These are phyloP conservation scores for Rhinocladiella similis DNA, from an alignment of 2,329 filamentous ascomycete genomes.

Conservation along the genomic window DNA sequence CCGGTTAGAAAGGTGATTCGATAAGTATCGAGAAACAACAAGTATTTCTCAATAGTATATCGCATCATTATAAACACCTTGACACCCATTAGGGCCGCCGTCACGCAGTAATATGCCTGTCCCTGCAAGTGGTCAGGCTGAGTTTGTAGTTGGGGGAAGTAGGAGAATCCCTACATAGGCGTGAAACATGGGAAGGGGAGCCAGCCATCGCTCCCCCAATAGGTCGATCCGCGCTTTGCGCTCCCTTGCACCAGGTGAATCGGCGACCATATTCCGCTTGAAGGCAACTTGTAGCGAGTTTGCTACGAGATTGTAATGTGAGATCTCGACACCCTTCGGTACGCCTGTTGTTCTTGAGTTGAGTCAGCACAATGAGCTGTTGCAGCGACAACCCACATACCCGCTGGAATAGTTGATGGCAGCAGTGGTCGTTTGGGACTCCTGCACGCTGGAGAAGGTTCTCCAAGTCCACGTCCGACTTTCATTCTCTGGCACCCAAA, in stretches of 20 bases:
- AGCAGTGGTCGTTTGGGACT: constrained; percentile 52
- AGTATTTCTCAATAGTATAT: constrained; percentile 2
- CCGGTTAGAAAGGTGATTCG: constrained; percentile 3
- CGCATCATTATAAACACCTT: constrained; percentile 12
- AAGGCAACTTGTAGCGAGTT: constrained; percentile 10
- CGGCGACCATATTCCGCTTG: too few relatives aligned
- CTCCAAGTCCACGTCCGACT: too few relatives aligned
- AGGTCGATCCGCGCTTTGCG: not conserved
- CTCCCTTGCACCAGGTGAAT: too few relatives aligned
- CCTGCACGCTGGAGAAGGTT: too few relatives aligned
- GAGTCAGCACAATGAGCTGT: too few relatives aligned
- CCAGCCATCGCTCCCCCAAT: constrained; percentile 7
- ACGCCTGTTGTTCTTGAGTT: constrained; percentile 56
- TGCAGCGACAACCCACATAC: too few relatives aligned
- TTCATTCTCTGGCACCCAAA: too few relatives aligned
- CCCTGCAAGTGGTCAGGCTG: not conserved
- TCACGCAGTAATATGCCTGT: constrained; percentile 7
- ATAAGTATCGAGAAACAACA: constrained; percentile 8
- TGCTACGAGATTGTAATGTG: constrained; percentile 43
- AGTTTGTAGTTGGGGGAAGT: too few relatives aligned
- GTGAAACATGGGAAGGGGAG: constrained; percentile 10
- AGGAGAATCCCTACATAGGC: not conserved
- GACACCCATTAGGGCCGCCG: constrained; percentile 5
- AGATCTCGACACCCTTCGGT: constrained; percentile 60
- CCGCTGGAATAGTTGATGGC: constrained; percentile 57